Base-by-base conservation (phyloP, 2,329 filamentous ascomycete species). In the Pleochaeta shiraiana region DNA sequence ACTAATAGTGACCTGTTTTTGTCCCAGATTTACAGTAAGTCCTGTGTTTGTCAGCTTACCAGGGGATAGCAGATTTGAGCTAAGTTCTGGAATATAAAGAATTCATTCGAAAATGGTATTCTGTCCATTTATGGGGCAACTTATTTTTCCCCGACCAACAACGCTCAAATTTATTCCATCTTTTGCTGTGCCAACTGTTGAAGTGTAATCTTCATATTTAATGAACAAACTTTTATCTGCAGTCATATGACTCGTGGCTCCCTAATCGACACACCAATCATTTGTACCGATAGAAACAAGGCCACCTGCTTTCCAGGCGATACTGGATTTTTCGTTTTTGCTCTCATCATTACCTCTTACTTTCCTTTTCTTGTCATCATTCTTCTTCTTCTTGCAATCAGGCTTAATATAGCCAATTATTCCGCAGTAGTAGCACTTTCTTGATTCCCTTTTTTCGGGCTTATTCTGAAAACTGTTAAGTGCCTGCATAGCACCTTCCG, bases 211-310 rank as follows among this genome's bases (percentile, higher is more conserved):
- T 63, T 43, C 34, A 12, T 63, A 45, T n/a, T 63, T n/a, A 14
- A 47, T 30, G 19, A 47, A 47, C 0, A 63, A 19, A 31, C 37
- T 63, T 9, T 63, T 45, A 12, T 47, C 31, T n/a, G 1, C 11
- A 11, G 60, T 63, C 60, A 63, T 63, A n/a, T 63, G 21, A 31
- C 60, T 63, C 2, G 37, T 63, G 14, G 60, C 37, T 12, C 60
- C 60, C 6, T 34, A 63, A 24, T 63, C 14, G 24, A 63, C 24
- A 63, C 34, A 63, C 37, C 37, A 63, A 34, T 45, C 37, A 45
- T 63, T 45, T 24, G 14, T n/a, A 43, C 34, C 60, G 19, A 63
- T 30, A 21, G 43, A 11, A 24, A 21, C 11, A 9, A 1, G 16
- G 1, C 26, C 14, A 28, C n/a, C 11, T 30, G 24, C 60, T 9